A percentile compares a stretch with the other conserved stretches of the same genome.
Conservation (phyloP, 2,329 filamentous ascomycete genomes). For the Colletotrichum sp. region DNA sequence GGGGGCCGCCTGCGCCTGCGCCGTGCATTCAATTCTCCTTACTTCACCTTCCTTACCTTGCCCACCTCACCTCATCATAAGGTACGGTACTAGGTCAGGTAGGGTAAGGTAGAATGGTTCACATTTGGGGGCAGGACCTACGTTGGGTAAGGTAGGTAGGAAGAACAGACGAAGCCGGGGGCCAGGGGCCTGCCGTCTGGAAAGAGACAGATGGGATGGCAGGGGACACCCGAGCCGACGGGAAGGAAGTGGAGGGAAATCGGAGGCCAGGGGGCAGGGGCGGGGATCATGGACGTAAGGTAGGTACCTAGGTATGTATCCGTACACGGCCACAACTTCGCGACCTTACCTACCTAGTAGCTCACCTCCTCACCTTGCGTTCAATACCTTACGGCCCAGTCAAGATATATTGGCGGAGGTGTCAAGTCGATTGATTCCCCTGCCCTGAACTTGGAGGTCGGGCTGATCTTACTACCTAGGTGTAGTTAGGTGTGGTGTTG, state of each 20-base stretch:
- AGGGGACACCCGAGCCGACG: conserved; percentile 2
- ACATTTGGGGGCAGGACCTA: background rate
- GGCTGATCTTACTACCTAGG: background rate
- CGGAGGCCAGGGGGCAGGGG: background rate
- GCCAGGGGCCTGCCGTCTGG: background rate
- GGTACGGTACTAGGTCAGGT: background rate
- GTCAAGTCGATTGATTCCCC: background rate
- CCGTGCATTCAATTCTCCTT: background rate
- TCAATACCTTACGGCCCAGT: background rate
- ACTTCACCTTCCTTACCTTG: background rate
- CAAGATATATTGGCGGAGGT: background rate
- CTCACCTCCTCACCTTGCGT: background rate
- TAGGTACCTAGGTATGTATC: background rate
- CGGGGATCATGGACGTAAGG: background rate
- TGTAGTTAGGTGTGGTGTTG: background rate
- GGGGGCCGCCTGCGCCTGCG: background rate
- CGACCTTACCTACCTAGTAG: background rate
- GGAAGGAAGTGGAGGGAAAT: background rate
- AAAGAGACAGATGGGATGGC: background rate
- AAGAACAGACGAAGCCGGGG: background rate
- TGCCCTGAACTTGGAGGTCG: background rate
- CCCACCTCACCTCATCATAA: background rate
- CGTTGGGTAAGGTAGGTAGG: background rate
- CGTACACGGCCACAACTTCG: background rate
- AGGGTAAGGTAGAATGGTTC: background rate